Evolutionary conservation across 805 yeast genomes (phyloP).

Genomic region (Torulaspora microellipsoides): DNA sequence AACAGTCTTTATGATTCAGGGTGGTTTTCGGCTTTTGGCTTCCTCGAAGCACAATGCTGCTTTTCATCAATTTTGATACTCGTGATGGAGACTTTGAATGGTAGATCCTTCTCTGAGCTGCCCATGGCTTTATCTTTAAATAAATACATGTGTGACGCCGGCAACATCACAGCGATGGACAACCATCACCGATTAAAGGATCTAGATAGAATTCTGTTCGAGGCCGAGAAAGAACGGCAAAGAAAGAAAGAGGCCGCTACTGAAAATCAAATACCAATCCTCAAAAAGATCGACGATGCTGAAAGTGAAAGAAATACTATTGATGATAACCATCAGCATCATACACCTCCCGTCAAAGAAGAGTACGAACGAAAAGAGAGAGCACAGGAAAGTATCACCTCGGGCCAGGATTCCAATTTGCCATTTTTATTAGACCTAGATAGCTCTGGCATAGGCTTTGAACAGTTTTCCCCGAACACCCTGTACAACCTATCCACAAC

Average conservation of each 20-base stretch:
- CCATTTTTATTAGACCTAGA: constrained; percentile 2
- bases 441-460: constrained; percentile 1
- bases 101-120: constrained; percentile 20
- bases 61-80: constrained; percentile 35
- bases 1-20: constrained; percentile 28
- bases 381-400: neutral
- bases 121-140: constrained; percentile 25
- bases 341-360: neutral
- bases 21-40: constrained; percentile 36
- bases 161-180: constrained; percentile 33
- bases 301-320: neutral
- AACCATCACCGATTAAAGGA: constrained; percentile 29
- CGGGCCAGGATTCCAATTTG: neutral
- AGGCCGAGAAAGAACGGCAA: constrained; percentile 1
- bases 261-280: neutral
- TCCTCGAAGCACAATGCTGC: constrained; percentile 39
- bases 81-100: constrained; percentile 21
- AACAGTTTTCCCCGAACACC: constrained; percentile 1
- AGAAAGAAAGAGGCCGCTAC: neutral
- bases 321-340: neutral
- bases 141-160: constrained; percentile 27
- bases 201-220: constrained; percentile 15
- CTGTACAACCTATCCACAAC: neutral
- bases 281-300: neutral
- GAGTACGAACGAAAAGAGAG: neutral